Evolutionary conservation across 371 early-diverging fungal species (phyloP).

Genomic region (Ordospora colligata): DNA sequence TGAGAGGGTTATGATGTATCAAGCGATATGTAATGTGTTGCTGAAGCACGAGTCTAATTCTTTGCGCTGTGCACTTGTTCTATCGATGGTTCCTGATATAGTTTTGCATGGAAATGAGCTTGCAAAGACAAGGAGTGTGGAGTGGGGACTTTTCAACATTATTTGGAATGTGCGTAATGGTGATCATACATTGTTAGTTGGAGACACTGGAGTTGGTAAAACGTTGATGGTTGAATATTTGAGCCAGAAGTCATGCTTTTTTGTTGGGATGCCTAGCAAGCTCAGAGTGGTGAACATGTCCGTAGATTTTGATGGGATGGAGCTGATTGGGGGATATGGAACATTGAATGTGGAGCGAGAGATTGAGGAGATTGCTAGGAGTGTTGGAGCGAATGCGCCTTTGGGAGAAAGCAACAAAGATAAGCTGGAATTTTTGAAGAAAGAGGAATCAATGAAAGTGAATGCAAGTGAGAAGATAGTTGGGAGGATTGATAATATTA

Average conservation of each 20-base stretch:
- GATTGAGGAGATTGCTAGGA: constrained; percentile 26
- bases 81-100: background rate
- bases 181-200: constrained; percentile 82
- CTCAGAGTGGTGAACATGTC: constrained; percentile 86
- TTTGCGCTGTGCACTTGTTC: background rate
- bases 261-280: constrained; percentile 59
- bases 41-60: constrained; percentile 33
- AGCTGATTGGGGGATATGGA: constrained; percentile 71
- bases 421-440: background rate
- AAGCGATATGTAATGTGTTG: constrained; percentile 16
- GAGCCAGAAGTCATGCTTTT: constrained; percentile 64
- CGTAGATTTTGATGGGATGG: constrained; percentile 88
- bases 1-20: constrained; percentile 8
- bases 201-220: constrained; percentile 98
- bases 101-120: constrained; percentile 4
- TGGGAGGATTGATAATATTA: background rate
- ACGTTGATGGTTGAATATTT: constrained; percentile 90
- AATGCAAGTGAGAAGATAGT: background rate
- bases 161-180: constrained; percentile 22
- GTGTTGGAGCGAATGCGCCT: constrained; percentile 8
- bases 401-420: constrained; percentile 1
- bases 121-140: constrained; percentile 26
- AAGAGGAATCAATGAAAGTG: background rate
- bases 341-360: constrained; percentile 46
- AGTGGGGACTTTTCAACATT: constrained; percentile 15